A percentile compares a stretch with the other conserved stretches of the same genome.
Evolutionary conservation across 2,329 filamentous ascomycete genomes (phyloP).

Genomic region (Fusarium xylarioides): DNA sequence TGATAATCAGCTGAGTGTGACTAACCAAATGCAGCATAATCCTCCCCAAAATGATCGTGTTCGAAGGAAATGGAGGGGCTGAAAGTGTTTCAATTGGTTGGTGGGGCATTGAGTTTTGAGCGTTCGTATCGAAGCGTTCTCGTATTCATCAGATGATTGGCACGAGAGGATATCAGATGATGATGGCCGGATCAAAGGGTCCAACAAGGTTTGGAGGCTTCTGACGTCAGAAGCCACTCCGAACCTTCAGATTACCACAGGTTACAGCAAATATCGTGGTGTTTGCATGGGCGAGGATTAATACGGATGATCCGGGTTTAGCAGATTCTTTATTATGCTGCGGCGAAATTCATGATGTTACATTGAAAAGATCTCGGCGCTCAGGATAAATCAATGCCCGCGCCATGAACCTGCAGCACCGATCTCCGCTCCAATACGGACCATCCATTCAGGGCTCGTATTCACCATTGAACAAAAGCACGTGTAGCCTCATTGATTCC

Average conservation of each 20-base stretch:
- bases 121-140: background rate
- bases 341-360: background rate
- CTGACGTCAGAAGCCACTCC: background rate
- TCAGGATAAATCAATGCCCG: background rate
- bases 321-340: background rate
- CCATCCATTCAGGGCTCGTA: background rate
- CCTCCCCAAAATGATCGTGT: background rate
- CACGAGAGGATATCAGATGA: background rate
- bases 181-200: background rate
- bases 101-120: background rate
- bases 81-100: background rate
- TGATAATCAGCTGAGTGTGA: background rate
- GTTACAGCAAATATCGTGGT: no score
- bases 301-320: background rate
- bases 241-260: no score
- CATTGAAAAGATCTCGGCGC: background rate
- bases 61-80: background rate
- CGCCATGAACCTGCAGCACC: background rate
- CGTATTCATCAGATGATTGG: background rate
- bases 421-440: background rate
- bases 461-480: accelerated
- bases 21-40: background rate
- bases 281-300: accelerated
- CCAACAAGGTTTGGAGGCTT: background rate
- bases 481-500: background rate